These are phyloP conservation scores for Sistotremastrum suecicum DNA, from an alignment of 768 basidiomycete genomes.

Conservation along the genomic window DNA sequence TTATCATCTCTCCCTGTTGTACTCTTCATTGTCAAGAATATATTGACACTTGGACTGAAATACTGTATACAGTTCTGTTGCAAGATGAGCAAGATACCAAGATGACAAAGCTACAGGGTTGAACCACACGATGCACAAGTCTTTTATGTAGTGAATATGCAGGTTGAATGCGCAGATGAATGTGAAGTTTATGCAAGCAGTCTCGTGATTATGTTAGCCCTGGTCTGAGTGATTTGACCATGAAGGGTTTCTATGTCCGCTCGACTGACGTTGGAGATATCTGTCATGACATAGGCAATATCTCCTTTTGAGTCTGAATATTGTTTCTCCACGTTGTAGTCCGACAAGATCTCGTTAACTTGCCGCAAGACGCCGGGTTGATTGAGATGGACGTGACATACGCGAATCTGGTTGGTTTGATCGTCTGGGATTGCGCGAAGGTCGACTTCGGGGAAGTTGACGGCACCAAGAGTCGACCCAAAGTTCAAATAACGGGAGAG, in stretches of 20 bases:
- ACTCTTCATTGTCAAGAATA: slow-evolving; percentile 4
- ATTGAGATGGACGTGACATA: slow-evolving; percentile 95
- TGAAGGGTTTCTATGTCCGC: slow-evolving; percentile 65
- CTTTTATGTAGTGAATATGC: slow-evolving; percentile 8
- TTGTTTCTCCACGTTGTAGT: slow-evolving; percentile 98
- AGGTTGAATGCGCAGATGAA: neutral
- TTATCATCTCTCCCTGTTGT: neutral
- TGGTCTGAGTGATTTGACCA: slow-evolving; percentile 63
- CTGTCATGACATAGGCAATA: slow-evolving; percentile 90
- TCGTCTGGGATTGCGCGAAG: slow-evolving; percentile 82
- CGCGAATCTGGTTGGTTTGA: slow-evolving; percentile 65
- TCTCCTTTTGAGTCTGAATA: slow-evolving; percentile 96
- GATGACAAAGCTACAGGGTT: slow-evolving; percentile 9
- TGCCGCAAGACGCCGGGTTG: slow-evolving; percentile 87
- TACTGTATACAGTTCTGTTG: no score
- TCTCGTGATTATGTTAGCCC: slow-evolving; percentile 81
- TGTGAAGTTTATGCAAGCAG: slow-evolving; percentile 39
- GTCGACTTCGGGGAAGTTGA: slow-evolving; percentile 99
- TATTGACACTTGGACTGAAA: neutral
- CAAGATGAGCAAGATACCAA: no score
- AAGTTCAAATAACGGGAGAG: slow-evolving; percentile 83
- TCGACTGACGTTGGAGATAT: slow-evolving; percentile 83
- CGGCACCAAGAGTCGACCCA: slow-evolving; percentile 81
- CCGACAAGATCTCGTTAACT: slow-evolving; percentile 88
- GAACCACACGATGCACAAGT: slow-evolving; percentile 21